These are phyloP conservation scores for Fusarium sublunatum DNA, from an alignment of 2,329 filamentous ascomycete species.

Conservation along the genomic window DNA sequence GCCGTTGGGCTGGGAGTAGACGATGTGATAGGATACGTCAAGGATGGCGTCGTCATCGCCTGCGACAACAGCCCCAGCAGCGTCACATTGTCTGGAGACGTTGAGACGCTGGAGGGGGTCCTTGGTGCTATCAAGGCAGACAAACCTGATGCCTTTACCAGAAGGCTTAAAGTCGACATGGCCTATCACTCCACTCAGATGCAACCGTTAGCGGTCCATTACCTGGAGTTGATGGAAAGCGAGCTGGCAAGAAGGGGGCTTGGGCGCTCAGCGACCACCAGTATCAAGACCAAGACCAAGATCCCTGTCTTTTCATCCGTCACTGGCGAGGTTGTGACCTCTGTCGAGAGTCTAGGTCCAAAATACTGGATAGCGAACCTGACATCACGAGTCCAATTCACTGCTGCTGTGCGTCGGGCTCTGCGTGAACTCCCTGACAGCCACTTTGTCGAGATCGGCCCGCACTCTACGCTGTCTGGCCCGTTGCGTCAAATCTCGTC, in stretches of 20 bases:
- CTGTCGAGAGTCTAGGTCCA: conserved; percentile 35
- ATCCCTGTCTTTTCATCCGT: conserved; percentile 47
- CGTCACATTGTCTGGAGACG: conserved; percentile 53
- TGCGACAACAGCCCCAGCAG: conserved; percentile 53
- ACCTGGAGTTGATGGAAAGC: conserved; percentile 7
- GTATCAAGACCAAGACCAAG: conserved; percentile 23
- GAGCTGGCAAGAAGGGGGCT: no score
- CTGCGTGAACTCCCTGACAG: no score
- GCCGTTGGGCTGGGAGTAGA: conserved; percentile 52
- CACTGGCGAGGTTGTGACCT: conserved; percentile 43
- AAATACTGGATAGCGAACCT: not conserved
- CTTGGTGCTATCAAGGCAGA: not conserved
- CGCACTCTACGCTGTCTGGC: conserved; percentile 43
- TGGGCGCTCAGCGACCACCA: not conserved
- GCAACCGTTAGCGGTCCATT: conserved; percentile 42
- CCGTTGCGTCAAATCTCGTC: conserved; percentile 43
- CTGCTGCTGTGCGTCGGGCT: no score
- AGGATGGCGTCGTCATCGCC: conserved; percentile 46
- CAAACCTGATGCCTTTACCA: conserved; percentile 47
- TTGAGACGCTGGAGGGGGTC: not conserved
- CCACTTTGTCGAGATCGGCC: conserved; percentile 44
- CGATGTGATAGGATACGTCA: conserved; percentile 45
- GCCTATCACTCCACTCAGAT: conserved; percentile 58
- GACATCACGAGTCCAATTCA: conserved; percentile 5
- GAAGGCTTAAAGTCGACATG: conserved; percentile 53